phyloP scores from a whole-genome alignment of 139 green algal genomes.

The Picochlorum sp. region DNA sequence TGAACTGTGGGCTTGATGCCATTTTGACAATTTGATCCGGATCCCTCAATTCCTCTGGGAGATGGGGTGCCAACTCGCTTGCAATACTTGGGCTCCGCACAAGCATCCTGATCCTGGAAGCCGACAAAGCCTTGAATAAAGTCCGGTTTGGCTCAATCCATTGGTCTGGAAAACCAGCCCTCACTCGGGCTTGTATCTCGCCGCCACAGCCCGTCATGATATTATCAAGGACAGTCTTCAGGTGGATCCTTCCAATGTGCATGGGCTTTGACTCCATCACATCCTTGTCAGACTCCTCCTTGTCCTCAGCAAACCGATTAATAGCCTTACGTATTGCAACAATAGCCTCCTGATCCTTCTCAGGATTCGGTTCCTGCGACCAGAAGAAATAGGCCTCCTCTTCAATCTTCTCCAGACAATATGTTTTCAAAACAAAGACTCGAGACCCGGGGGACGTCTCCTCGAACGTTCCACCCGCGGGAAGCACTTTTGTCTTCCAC shows the following conservation, averaged over 20 bases:
- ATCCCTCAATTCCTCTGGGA: slow-evolving; percentile 48
- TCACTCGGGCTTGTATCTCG: slow-evolving; percentile 2
- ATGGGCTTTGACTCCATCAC: not conserved
- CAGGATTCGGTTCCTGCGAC: slow-evolving; percentile 24
- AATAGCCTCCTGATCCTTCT: slow-evolving; percentile 6
- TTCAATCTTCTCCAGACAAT: slow-evolving; percentile 34
- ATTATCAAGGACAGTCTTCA: slow-evolving; percentile 13
- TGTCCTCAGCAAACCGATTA: not conserved
- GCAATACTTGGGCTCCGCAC: too few species aligned
- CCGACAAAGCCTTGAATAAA: not conserved
- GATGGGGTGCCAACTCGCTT: slow-evolving; percentile 26
- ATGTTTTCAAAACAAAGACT: slow-evolving; percentile 36
- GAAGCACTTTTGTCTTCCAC: too few species aligned
- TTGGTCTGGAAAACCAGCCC: not conserved
- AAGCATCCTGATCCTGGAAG: not conserved
- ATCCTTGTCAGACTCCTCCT: not conserved
- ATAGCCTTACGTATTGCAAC: slow-evolving; percentile 27
- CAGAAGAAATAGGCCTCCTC: slow-evolving; percentile 53
- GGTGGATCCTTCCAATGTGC: slow-evolving; percentile 8
- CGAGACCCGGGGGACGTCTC: slow-evolving; percentile 11
- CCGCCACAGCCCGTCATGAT: not conserved
- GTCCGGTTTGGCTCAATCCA: not conserved
- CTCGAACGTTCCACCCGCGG: too few species aligned
- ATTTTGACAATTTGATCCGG: slow-evolving; percentile 43
- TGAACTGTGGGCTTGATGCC: slow-evolving; percentile 55